Evolutionary conservation across 352 stramenopile genomes (phyloP), one percentile per base, ranked within the genome.

Genomic region (Globisporangium paroecandrum): DNA sequence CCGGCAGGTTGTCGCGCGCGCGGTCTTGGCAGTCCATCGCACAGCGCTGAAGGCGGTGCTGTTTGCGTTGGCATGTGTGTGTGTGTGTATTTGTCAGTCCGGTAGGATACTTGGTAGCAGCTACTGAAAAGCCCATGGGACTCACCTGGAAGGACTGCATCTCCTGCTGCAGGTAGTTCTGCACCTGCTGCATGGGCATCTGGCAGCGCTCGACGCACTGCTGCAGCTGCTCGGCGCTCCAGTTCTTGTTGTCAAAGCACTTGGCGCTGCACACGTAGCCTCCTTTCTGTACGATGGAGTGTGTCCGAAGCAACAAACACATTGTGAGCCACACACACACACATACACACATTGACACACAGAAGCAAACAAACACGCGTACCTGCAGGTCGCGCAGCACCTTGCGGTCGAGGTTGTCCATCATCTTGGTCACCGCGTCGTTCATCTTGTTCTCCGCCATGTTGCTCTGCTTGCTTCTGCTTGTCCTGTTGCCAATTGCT

Each of bases 11-110:
- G 63, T 96, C 88, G 60, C 86, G 82, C 27, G 87, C 87, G 62
- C 82, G 85, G 73, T 96, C 88, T 76, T 96, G 86, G 66, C 88
- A 96, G 70, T 96, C 88, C 77, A 93, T 89, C n/a, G 81, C 86
- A 64, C 86, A 90, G 15, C 88, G 85, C 70, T 96, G 87, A 22
- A 96, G 79, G 65, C 88, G 88, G 74, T 84, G 86, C 83, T 91
- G 64, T 20, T 27, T 9, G 15, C 41, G 24, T 34, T 18, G 46
- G 15, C 22, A 32, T n/a, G 13, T 5, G 20, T 49, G n/a, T 29
- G 4, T 12, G 7, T 61, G 20, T 49, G n/a, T 29, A 20, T 22
- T 27, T 25, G 46, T n/a, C 15, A 32, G 27, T 32, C 27, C 27
- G 27, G 27, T 32, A 32, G 27, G 27, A 32, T 32, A 32, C 27